phyloP scores from a whole-genome alignment of 805 yeast genomes.

The Kuraishia capsulata region DNA sequence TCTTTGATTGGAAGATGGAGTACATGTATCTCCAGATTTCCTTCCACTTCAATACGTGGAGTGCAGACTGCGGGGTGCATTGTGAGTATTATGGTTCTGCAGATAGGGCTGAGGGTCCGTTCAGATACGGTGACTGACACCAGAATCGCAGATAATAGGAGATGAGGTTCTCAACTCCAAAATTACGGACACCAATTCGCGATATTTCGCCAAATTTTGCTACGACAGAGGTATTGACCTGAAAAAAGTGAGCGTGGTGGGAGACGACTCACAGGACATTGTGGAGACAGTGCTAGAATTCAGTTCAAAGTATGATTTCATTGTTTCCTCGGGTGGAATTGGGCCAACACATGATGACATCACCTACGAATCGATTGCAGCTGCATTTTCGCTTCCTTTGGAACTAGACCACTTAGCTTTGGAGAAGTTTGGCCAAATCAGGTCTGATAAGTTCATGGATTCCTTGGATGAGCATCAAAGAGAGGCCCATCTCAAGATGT shows the following conservation, averaged over 20 bases:
- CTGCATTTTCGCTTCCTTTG: slow-evolving; percentile 44
- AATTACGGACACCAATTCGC: slow-evolving; percentile 71
- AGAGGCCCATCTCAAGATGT: slow-evolving; percentile 69
- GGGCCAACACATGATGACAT: slow-evolving; percentile 92
- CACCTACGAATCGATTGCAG: slow-evolving; percentile 69
- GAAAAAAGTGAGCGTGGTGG: slow-evolving; percentile 60
- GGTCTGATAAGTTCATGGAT: slow-evolving; percentile 24
- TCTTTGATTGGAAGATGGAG: no score
- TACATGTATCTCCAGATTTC: no score
- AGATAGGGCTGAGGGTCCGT: not conserved
- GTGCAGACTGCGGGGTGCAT: slow-evolving; percentile 38
- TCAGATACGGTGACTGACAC: not conserved
- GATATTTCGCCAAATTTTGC: slow-evolving; percentile 61
- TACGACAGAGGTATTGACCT: slow-evolving; percentile 61
- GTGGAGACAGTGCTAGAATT: slow-evolving; percentile 37
- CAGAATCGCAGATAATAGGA: slow-evolving; percentile 55
- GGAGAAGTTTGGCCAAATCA: slow-evolving; percentile 44
- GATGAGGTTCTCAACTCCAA: slow-evolving; percentile 87
- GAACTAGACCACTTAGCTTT: slow-evolving; percentile 49
- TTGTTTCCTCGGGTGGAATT: slow-evolving; percentile 66
- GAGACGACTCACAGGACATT: slow-evolving; percentile 68
- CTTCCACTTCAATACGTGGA: not conserved
- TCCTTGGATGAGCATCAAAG: slow-evolving; percentile 31
- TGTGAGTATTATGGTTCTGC: not conserved
- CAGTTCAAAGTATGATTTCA: slow-evolving; percentile 47